phyloP scores from a whole-genome alignment of 768 basidiomycete genomes.

The Tulasnella sp. region DNA sequence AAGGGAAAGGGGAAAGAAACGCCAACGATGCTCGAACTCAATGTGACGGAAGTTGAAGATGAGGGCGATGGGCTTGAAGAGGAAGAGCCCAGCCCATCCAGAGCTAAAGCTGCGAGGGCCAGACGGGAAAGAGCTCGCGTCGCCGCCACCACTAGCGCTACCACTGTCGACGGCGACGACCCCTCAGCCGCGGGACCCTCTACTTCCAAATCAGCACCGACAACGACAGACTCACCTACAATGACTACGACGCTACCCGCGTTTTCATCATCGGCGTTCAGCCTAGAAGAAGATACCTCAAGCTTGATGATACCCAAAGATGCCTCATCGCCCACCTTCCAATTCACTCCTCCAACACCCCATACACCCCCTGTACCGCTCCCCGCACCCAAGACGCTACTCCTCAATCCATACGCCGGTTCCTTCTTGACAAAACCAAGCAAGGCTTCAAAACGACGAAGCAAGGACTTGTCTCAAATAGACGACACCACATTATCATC shows the following conservation, averaged over 20 bases:
- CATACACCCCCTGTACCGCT: not conserved
- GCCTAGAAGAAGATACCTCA: not conserved
- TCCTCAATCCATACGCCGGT: not conserved
- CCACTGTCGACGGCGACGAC: slow-evolving; percentile 20
- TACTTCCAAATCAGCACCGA: not conserved
- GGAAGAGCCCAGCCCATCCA: not conserved
- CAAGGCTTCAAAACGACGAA: not conserved
- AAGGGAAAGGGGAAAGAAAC: not conserved
- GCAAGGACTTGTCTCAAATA: not conserved
- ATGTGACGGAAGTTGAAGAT: not conserved
- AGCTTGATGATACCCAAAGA: not conserved
- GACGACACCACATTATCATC: not conserved
- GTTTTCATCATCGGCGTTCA: not conserved
- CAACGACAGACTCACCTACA: not conserved
- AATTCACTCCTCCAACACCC: slow-evolving; percentile 13
- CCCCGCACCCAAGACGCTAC: slow-evolving; percentile 5
- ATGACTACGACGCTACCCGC: not conserved
- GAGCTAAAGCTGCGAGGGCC: not conserved
- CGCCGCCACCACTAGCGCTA: slow-evolving; percentile 19
- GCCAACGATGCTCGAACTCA: not conserved
- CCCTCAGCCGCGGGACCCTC: slow-evolving; percentile 1
- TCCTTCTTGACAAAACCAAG: not conserved
- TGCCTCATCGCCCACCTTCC: not conserved
- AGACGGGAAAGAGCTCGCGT: slow-evolving; percentile 14
- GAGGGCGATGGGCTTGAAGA: not conserved